Evolutionary conservation across 2,329 filamentous ascomycete genomes (phyloP), one percentile per base, ranked within the genome.

Genomic region (Elsinoe batatas): DNA sequence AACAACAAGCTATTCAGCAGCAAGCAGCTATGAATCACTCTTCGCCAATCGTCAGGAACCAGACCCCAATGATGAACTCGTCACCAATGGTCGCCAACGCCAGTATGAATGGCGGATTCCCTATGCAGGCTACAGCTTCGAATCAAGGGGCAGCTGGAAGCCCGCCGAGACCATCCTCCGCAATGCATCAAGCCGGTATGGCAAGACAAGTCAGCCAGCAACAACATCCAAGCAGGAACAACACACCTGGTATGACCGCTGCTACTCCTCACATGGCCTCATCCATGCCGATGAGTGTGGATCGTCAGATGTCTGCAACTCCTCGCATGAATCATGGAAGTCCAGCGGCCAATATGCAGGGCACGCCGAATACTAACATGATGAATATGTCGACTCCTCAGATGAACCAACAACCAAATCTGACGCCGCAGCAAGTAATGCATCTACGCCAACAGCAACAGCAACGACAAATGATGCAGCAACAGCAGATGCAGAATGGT

Each of bases 101-200:
- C 30, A 42, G 50, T 18, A 62, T 65, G 62, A 60, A 66, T 4
- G 72, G 70, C 37, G 71, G 74, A 20, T 74, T 75, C 37, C 70
- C 73, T 3, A 76, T 76, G 74, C 67, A 84, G 59, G 76, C 78
- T 35, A 82, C 81, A 26, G 81, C 79, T 49, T 86, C 84, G 1
- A 84, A 78, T 62, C 83, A 87, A 76, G 83, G 82, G 17, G 81
- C 76, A 53, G 81, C 76, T 53, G 71, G 69, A 17, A 88, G 84
- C 63, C 85, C 85, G 22, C 74, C 82, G 15, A 76, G 84, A 43
- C 83, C 85, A 13, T 87, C 84, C 13, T 82, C 83, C 4, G 80
- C 82, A 3, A 82, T 68, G 61, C 66, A 65, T 47, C 64, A 68
- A 50, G 61, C 62, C 33, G 59, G 58, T 5, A 72, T 72, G 69